phyloP scores from a whole-genome alignment of 495 filamentous ascomycete genomes.

The Chaetomium cochliodes region DNA sequence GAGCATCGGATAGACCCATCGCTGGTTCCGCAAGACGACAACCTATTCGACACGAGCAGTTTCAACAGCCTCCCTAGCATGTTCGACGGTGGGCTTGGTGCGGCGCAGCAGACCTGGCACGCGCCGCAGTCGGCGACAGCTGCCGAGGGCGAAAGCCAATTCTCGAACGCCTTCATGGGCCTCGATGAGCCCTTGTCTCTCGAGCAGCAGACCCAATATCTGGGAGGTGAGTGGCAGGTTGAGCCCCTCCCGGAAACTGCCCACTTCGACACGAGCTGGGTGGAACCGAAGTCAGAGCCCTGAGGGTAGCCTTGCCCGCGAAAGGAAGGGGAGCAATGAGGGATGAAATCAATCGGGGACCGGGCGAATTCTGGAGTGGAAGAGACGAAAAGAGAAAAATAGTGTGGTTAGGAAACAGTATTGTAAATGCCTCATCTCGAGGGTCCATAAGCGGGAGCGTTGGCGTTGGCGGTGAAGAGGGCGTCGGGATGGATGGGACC shows the following conservation, averaged over 20 bases:
- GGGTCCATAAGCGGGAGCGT: conserved; percentile 1
- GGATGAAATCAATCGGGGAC: too few species aligned
- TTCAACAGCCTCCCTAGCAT: conserved; percentile 22
- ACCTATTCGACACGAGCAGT: conserved; percentile 20
- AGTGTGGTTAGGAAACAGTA: not conserved
- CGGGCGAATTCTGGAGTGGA: not conserved
- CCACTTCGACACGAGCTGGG: conserved; percentile 33
- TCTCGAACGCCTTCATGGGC: conserved; percentile 23
- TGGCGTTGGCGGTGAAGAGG: conserved; percentile 10
- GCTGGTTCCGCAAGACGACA: conserved; percentile 24
- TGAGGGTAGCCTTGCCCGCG: not conserved
- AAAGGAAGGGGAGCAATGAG: not conserved
- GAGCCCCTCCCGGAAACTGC: conserved; percentile 33
- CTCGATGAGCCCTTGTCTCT: conserved; percentile 31
- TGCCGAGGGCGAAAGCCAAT: conserved; percentile 26
- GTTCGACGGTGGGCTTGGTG: conserved; percentile 16
- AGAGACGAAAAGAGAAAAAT: not conserved
- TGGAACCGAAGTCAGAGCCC: conserved; percentile 20
- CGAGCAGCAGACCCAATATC: conserved; percentile 27
- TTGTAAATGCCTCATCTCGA: conserved; percentile 4
- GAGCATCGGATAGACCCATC: conserved; percentile 37
- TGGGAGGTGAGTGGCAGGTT: conserved; percentile 35
- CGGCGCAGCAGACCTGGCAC: conserved; percentile 23
- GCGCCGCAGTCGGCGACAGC: conserved; percentile 27
- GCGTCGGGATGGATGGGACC: not conserved